These are phyloP conservation scores for Emydomyces testavorans DNA, from an alignment of 2,329 filamentous ascomycete genomes.

Conservation along the genomic window DNA sequence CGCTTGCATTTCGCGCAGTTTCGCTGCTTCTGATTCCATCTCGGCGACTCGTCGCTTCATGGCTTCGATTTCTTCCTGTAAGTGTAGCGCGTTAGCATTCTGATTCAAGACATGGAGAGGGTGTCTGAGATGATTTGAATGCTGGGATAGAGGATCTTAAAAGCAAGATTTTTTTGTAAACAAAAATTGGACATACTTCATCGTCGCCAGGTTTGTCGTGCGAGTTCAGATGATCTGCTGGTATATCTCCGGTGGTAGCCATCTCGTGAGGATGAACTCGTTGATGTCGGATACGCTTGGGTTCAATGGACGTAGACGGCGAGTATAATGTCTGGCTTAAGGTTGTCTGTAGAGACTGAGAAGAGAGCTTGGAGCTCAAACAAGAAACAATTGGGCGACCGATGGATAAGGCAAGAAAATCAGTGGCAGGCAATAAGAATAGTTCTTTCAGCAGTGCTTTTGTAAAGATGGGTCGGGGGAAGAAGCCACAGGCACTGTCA, in stretches of 20 bases:
- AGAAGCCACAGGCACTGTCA: background rate
- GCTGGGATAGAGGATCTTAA: background rate
- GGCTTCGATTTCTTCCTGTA: constrained; percentile 64
- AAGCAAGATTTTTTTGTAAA: no score
- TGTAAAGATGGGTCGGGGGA: background rate
- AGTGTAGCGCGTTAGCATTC: background rate
- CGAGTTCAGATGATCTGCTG: constrained; percentile 15
- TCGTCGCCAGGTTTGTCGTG: constrained; percentile 36
- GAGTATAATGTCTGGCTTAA: background rate
- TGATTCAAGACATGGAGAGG: background rate
- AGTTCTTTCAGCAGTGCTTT: background rate
- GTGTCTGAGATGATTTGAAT: no score
- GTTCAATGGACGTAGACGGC: background rate
- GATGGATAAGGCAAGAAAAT: background rate
- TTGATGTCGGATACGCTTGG: background rate
- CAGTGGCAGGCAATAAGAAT: background rate
- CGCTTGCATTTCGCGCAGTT: constrained; percentile 77
- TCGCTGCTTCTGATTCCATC: constrained; percentile 82
- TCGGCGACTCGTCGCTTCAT: constrained; percentile 81
- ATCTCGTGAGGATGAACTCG: constrained; percentile 6
- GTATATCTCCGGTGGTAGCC: constrained; percentile 15
- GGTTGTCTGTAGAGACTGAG: background rate
- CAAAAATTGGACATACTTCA: constrained; percentile 27
- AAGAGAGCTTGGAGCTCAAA: background rate
- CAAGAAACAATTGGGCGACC: background rate